Evolutionary conservation across 805 yeast species (phyloP), one percentile per base, ranked within the genome.

Genomic region (Kazachstania viticola): DNA sequence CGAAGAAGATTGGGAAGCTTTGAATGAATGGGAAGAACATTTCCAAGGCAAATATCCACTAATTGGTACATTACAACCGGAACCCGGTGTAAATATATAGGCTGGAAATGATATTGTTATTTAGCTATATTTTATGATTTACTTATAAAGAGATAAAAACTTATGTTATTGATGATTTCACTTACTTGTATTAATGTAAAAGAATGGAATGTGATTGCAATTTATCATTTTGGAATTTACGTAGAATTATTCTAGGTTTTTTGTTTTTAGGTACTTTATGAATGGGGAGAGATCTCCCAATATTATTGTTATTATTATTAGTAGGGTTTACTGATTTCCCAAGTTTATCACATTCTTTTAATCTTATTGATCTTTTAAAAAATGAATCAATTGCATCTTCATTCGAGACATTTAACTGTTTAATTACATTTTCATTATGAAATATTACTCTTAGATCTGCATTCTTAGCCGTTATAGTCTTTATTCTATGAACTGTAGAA

Each of bases 11-110:
- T 41, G 43, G 26, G 78, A 73, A 34, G 67, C 88, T 4, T 62
- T 93, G 44, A 71, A 79, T 40, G 80, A 78, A 28, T 91, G 98
- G 98, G 83, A 73, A 40, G 72, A 68, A 25, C 84, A 79, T 56
- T 88, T 91, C 50, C 74, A 66, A 32, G 71, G 70, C 44, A 91
- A 91, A 62, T 91, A 91, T 51, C 75, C 80, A 2, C 64, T 73
- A 15, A 80, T 85, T 25, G 98, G 98, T 2, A 67, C 70, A 21
- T 63, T 85, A 29, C 69, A 72, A 7, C 57, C 67, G 8, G 72
- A 60, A 31, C 47, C 53, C 6, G 56, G 54, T 34, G 50, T 49
- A 13, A 52, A 55, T 32, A 27, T 27, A 17, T 34, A 19, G 23
- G 21, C 9, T 19, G 11, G 21, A n/a, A 19, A 25, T 24, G n/a